These are phyloP conservation scores for Lichtheimia ramosa DNA, from an alignment of 371 early-diverging fungal genomes.

Conservation along the genomic window DNA sequence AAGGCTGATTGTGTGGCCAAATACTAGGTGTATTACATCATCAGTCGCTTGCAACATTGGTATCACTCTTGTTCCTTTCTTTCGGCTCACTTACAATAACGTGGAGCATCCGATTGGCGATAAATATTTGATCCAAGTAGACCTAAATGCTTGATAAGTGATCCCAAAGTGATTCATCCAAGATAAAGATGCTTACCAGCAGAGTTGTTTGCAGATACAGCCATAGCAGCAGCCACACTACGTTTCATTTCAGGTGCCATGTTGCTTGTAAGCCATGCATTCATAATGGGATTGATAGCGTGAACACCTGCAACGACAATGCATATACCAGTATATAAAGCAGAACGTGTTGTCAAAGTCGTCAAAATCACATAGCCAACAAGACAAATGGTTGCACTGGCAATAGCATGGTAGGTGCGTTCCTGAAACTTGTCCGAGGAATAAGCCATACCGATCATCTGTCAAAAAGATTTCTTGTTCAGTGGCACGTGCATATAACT, in stretches of 20 bases:
- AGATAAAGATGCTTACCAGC: slow-evolving; percentile 21
- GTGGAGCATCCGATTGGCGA: slow-evolving; percentile 43
- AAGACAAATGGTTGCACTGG: slow-evolving; percentile 33
- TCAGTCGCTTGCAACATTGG: no score
- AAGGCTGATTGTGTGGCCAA: slow-evolving; percentile 37
- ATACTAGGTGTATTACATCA: slow-evolving; percentile 18
- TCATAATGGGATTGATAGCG: slow-evolving; percentile 48
- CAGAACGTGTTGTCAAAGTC: slow-evolving; percentile 13
- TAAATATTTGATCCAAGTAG: slow-evolving; percentile 49
- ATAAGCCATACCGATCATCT: slow-evolving; percentile 43
- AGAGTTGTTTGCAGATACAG: slow-evolving; percentile 47
- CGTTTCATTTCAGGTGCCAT: slow-evolving; percentile 51
- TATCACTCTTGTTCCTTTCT: no score
- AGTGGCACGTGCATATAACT: no score
- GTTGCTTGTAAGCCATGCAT: slow-evolving; percentile 49
- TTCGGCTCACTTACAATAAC: slow-evolving; percentile 28
- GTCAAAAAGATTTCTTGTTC: not conserved
- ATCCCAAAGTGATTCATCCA: not conserved
- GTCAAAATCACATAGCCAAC: slow-evolving; percentile 36
- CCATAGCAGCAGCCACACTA: slow-evolving; percentile 51
- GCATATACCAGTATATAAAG: slow-evolving; percentile 34
- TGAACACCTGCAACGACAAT: slow-evolving; percentile 48
- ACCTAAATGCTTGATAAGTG: slow-evolving; percentile 5
- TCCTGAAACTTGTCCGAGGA: slow-evolving; percentile 40
- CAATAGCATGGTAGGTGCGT: slow-evolving; percentile 42